Evolutionary conservation across 2,329 filamentous ascomycete genomes (phyloP), one percentile per base, ranked within the genome.

Genomic region (Stagonosporopsis cucurbitacearum): DNA sequence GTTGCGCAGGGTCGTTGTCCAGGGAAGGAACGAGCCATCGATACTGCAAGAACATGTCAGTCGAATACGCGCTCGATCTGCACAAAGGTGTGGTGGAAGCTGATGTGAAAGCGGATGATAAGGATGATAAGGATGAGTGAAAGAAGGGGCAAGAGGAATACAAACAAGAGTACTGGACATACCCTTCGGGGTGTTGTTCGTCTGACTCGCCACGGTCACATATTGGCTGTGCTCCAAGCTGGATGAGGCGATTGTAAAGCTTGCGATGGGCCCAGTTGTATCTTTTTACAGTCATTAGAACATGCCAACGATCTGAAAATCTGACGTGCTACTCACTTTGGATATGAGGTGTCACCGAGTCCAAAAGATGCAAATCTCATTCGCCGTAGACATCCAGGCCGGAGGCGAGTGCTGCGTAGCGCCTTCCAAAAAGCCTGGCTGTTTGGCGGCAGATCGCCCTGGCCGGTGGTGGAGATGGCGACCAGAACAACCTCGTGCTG

Each of bases 181-280:
- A 95, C 88, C 94, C 93, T 77, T 98, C 93, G 23, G 91, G 86
- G 79, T 97, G 92, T 72, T 96, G 91, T 66, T 97, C 93, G 71
- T 99, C 95, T 20, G 89, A 92, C 76, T 99, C 95, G 12, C 91
- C 95, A 33, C 88, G 82, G 36, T 88, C 86, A 67, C 90, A 89
- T 59, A 95, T 85, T 43, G 91, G 85, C 37, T 82, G 82, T 2
- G 91, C 95, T 1, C 94, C 94, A 0, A 99, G 84, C 72, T 96
- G 92, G 33, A 88, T 75, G 30, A 99, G 80, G 15, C 95, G 86
- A 66, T 92, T 94, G 67, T 92, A 87, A 41, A 99, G 81, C 76
- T 97, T 96, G 45, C 92, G 86, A 41, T 90, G 90, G 17, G 94
- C 92, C 86, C 91, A 96, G 78, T 99, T 99, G 77, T 92, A 96